Evolutionary conservation across 768 basidiomycete genomes (phyloP).

Genomic region (Mycena latifolia): DNA sequence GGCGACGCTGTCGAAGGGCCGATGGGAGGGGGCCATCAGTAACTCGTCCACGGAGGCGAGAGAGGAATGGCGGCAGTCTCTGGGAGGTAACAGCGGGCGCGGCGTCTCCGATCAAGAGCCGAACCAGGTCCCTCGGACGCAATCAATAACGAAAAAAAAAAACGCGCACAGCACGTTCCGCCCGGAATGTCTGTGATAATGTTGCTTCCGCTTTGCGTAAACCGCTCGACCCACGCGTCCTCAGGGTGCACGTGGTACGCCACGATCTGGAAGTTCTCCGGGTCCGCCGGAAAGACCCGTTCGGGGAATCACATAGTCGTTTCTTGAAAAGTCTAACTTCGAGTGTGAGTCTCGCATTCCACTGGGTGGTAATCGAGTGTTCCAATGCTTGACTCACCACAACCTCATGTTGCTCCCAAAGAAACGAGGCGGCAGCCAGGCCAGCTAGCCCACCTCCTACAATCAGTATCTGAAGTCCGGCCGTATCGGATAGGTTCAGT

Average conservation of each 20-base stretch:
- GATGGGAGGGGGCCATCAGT: too few relatives aligned
- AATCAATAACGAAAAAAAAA: constrained; percentile 30
- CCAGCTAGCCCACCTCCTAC: constrained; percentile 34
- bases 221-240: constrained; percentile 26
- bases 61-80: too few relatives aligned
- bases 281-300: constrained; percentile 30
- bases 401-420: constrained; percentile 30
- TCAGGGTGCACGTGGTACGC: constrained; percentile 33
- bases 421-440: constrained; percentile 29
- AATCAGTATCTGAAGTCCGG: constrained; percentile 23
- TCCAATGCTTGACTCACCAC: constrained; percentile 6
- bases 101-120: constrained; percentile 31
- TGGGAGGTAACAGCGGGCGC: constrained; percentile 32
- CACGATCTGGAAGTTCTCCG: constrained; percentile 29
- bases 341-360: neutral
- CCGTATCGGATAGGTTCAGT: too few relatives aligned
- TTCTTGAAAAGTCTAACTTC: constrained; percentile 32
- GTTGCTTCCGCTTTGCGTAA: constrained; percentile 24
- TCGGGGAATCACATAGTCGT: constrained; percentile 35
- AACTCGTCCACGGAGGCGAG: too few relatives aligned
- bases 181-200: constrained; percentile 27
- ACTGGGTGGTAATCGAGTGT: neutral
- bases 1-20: too few relatives aligned
- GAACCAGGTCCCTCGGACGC: constrained; percentile 32
- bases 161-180: constrained; percentile 18